A percentile compares a stretch with the other conserved stretches of the same genome.
Evolutionary conservation across 768 basidiomycete genomes (phyloP).

Genomic region (Pluteus cervinus): DNA sequence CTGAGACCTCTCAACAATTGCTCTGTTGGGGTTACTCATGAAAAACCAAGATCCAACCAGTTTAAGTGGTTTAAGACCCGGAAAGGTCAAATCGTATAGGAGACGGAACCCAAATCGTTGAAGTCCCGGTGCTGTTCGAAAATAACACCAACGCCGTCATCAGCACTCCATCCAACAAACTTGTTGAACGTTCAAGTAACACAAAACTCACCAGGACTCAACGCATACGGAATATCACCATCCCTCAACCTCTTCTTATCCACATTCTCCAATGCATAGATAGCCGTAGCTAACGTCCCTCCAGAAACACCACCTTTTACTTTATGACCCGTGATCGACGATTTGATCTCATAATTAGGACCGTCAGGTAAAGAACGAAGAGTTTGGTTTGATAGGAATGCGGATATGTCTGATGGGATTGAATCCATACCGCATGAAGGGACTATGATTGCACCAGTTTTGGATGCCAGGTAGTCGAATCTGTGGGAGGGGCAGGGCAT

Average conservation of each 20-base stretch:
- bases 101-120: slow-evolving; percentile 19
- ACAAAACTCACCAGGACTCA: slow-evolving; percentile 34
- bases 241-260: slow-evolving; percentile 28
- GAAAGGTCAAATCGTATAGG: slow-evolving; percentile 32
- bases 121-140: no score
- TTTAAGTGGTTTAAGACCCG: slow-evolving; percentile 23
- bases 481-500: slow-evolving; percentile 28
- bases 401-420: slow-evolving; percentile 65
- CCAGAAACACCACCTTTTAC: slow-evolving; percentile 51
- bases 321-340: slow-evolving; percentile 50
- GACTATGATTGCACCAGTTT: slow-evolving; percentile 69
- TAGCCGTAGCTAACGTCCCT: slow-evolving; percentile 50
- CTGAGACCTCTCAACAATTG: slow-evolving; percentile 41
- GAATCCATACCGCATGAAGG: slow-evolving; percentile 78
- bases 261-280: slow-evolving; percentile 30
- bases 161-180: slow-evolving; percentile 4
- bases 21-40: slow-evolving; percentile 34
- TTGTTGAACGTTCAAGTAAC: background rate
- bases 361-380: slow-evolving; percentile 38
- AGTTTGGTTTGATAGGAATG: slow-evolving; percentile 63
- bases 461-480: slow-evolving; percentile 65
- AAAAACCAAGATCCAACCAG: slow-evolving; percentile 33
- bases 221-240: slow-evolving; percentile 23
- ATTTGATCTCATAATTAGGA: slow-evolving; percentile 17
- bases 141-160: slow-evolving; percentile 21